Percentiles rank a stretch among this genome's conserved stretches.
Evolutionary conservation across 148 eudicot genomes (phyloP).

Genomic region (Camellia sinensis): DNA sequence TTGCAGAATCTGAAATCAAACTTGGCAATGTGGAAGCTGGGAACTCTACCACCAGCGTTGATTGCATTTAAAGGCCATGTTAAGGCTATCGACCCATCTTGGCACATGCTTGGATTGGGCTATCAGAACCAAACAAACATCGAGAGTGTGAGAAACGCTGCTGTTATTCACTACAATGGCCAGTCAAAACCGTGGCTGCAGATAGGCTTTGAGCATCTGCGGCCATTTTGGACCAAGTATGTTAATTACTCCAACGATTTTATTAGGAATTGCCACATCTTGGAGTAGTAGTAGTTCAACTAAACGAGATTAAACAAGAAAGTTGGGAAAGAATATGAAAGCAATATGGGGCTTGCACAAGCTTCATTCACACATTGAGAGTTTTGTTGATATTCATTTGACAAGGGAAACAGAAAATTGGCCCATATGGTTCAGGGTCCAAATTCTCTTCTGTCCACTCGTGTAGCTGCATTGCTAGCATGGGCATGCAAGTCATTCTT

Average conservation of each 20-base stretch:
- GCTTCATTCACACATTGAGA: conserved; percentile 27
- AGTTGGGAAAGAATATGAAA: conserved; percentile 25
- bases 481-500: conserved; percentile 51
- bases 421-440: conserved; percentile 23
- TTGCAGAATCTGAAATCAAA: conserved; percentile 94
- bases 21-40: conserved; percentile 94
- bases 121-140: conserved; percentile 81
- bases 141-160: conserved; percentile 76
- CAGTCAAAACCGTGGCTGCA: conserved; percentile 97
- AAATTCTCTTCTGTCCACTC: conserved; percentile 22
- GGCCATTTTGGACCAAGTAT: conserved; percentile 96
- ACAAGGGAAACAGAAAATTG: conserved; percentile 27
- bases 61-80: conserved; percentile 94
- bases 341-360: conserved; percentile 20
- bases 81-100: conserved; percentile 80
- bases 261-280: conserved; percentile 83
- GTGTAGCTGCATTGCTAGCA: conserved; percentile 36
- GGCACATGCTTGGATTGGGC: conserved; percentile 99
- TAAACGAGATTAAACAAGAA: conserved; percentile 26
- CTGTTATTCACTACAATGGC: conserved; percentile 98
- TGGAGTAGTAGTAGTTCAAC: conserved; percentile 56
- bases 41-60: conserved; percentile 95
- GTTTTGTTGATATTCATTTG: conserved; percentile 30
- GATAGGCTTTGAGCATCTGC: conserved; percentile 94
- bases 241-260: conserved; percentile 88